phyloP scores from a whole-genome alignment of 2,329 filamentous ascomycete genomes.

The Trichoderma arundinaceum region DNA sequence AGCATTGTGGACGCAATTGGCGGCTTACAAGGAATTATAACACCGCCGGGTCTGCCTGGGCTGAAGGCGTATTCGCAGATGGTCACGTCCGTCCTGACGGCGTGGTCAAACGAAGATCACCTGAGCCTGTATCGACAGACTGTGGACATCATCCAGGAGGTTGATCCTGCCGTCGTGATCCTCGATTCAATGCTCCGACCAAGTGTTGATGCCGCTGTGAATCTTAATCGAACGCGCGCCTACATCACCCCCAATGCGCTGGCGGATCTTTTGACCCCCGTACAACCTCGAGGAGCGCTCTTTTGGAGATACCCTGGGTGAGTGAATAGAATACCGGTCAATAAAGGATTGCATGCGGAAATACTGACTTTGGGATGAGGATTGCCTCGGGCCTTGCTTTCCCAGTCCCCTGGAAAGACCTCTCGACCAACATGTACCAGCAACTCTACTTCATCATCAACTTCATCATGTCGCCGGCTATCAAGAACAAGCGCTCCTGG shows the following conservation, averaged over 20 bases:
- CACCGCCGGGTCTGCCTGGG: constrained; percentile 11
- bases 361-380: constrained; percentile 37
- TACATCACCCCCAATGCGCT: constrained; percentile 53
- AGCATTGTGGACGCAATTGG: constrained; percentile 27
- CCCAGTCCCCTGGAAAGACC: constrained; percentile 50
- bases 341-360: neutral
- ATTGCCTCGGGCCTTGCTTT: constrained; percentile 51
- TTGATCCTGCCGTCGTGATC: constrained; percentile 44
- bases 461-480: constrained; percentile 31
- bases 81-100: constrained; percentile 36
- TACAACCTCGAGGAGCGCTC: constrained; percentile 44
- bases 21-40: constrained; percentile 13
- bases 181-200: constrained; percentile 44
- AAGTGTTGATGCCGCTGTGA: constrained; percentile 36
- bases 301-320: constrained; percentile 39
- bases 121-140: constrained; percentile 39
- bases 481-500: constrained; percentile 40
- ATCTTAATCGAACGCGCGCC: constrained; percentile 41
- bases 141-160: constrained; percentile 38
- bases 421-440: constrained; percentile 49
- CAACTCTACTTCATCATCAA: constrained; percentile 35
- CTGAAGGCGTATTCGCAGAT: constrained; percentile 22
- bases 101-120: constrained; percentile 43
- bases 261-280: constrained; percentile 46
- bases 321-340: neutral